A percentile compares a stretch with the other conserved stretches of the same genome.
phyloP scores from a whole-genome alignment of 2,329 filamentous ascomycete genomes.

The Amesomyces nigricolor region DNA sequence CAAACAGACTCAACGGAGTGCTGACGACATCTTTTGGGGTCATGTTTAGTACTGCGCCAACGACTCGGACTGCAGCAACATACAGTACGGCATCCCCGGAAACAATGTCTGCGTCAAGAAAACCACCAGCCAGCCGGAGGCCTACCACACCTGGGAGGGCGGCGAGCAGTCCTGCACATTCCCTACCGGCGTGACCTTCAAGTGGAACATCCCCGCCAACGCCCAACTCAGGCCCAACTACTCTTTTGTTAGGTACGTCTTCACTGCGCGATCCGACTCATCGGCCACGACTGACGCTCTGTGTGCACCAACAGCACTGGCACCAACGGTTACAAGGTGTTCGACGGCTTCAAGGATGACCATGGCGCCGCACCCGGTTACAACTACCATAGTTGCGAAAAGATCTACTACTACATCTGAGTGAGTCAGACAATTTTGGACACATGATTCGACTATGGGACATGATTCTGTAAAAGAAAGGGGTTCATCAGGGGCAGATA shows the following conservation, averaged over 20 bases:
- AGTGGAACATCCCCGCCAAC: conserved; percentile 5
- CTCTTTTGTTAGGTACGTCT: neutral
- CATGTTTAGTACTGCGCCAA: conserved; percentile 22
- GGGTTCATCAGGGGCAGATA: too few relatives aligned
- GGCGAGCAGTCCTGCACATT: conserved; percentile 4
- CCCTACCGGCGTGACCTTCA: conserved; percentile 1
- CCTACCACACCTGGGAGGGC: conserved; percentile 19
- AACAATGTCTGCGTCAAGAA: conserved; percentile 13
- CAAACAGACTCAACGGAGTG: too few relatives aligned
- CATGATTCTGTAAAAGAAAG: too few relatives aligned
- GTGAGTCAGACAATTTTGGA: neutral
- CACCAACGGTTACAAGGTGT: conserved; percentile 4
- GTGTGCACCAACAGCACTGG: neutral
- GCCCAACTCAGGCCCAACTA: neutral
- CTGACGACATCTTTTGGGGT: too few relatives aligned
- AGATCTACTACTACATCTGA: conserved; percentile 9
- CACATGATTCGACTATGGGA: too few relatives aligned
- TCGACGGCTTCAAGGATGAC: conserved; percentile 7
- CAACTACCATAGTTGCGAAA: conserved; percentile 7
- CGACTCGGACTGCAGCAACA: conserved; percentile 22
- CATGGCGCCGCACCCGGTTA: neutral
- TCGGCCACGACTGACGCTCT: neutral
- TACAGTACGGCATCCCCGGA: neutral
- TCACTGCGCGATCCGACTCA: too few relatives aligned
- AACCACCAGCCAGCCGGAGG: neutral